Evolutionary conservation across 2,329 filamentous ascomycete genomes (phyloP), one percentile per base, ranked within the genome.

Genomic region (Elsinoe perseae): DNA sequence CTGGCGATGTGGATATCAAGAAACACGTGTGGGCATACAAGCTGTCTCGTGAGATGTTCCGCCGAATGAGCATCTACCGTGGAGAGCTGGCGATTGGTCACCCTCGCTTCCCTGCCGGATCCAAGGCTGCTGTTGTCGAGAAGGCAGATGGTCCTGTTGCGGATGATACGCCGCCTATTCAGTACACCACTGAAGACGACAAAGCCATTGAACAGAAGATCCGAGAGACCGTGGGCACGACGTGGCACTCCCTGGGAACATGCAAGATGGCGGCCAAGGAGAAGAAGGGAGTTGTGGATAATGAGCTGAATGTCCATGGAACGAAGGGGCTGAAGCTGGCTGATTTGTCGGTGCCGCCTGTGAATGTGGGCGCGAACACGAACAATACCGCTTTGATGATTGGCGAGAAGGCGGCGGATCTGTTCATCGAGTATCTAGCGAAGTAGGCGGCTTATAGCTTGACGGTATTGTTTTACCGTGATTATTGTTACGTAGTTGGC

Each of bases 11-110:
- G 12, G 76, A 79, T 1, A 66, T 81, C n/a, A 78, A 78, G 64
- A 80, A 76, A 62, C 76, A 80, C 10, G 61, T 82, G 9, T 85
- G 82, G 81, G 76, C 72, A 0, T 86, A 86, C 71, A 86, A 86
- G 68, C 79, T 78, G 62, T 73, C 75, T n/a, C 80, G 84, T 2
- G 82, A 84, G 66, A 76, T 85, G 54, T 70, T 75, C 20, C 77
- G 82, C 2, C 77, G 81, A 12, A 78, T 80, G 63, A 67, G 73
- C 1, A 71, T 75, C 57, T 83, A 77, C 67, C 68, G 67, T 8
- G 73, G 73, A 25, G 70, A 73, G 58, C 56, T 75, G n/a, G 65
- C 63, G 1, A 62, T 60, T 14, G 64, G 62, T 4, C 72, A 75
- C 56, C 73, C 73, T 7, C 54, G 58, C 3, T 74, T 73, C 57